Percentiles rank a stretch among this genome's conserved stretches.
These are phyloP conservation scores for Rubia balearica DNA, from an alignment of 305 asterid species.

Conservation along the genomic window DNA sequence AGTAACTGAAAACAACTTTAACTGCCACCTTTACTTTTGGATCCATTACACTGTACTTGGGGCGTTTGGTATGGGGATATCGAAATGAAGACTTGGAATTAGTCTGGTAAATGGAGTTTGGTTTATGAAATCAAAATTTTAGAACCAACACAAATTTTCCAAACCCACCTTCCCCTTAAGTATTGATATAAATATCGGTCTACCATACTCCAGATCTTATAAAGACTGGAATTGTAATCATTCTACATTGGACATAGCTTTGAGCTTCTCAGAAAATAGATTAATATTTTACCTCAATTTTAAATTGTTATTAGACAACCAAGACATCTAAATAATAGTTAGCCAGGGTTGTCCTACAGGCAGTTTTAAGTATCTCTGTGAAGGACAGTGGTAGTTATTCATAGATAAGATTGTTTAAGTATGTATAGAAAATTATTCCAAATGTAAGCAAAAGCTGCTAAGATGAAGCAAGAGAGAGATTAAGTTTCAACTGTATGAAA, in stretches of 20 bases:
- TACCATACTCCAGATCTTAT: too few relatives aligned
- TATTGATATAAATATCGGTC: too few relatives aligned
- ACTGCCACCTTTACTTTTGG: too few relatives aligned
- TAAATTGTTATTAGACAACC: neutral
- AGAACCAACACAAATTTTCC: neutral
- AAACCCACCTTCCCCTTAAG: neutral
- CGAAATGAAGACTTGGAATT: neutral
- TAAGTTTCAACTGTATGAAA: too few relatives aligned
- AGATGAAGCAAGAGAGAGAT: too few relatives aligned
- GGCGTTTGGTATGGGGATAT: too few relatives aligned
- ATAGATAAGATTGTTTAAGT: too few relatives aligned
- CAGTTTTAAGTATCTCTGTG: neutral
- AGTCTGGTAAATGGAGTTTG: neutral
- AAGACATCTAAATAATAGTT: neutral
- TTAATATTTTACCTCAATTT: neutral
- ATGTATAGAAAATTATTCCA: too few relatives aligned
- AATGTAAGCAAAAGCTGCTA: too few relatives aligned
- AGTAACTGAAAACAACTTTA: too few relatives aligned
- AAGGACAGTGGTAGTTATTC: too few relatives aligned
- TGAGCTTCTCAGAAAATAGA: neutral
- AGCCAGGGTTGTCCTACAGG: neutral
- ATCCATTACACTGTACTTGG: too few relatives aligned
- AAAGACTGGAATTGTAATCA: neutral
- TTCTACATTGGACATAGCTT: neutral
- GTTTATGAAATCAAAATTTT: neutral